Conservation (phyloP, 176 grass and related monocot species). For the Alopecurus myosuroides region DNA sequence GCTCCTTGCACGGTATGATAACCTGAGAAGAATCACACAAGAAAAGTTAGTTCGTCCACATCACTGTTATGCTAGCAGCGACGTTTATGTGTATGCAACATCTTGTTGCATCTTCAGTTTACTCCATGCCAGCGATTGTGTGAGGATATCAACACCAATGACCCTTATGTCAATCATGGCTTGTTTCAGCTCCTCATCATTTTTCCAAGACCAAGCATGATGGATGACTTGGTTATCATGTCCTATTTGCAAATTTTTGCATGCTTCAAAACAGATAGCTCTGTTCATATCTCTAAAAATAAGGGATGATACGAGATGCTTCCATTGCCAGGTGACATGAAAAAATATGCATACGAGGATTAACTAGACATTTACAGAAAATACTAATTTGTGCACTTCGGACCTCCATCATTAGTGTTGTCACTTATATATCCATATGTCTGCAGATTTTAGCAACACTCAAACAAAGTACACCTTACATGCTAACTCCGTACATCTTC, state of each 20-base stretch:
- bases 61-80: no score
- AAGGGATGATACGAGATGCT: not conserved
- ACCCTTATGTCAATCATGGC: constrained; percentile 70
- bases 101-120: no score
- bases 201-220: constrained; percentile 91
- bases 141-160: constrained; percentile 67
- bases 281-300: constrained; percentile 54
- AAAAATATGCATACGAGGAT: not conserved
- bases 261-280: constrained; percentile 75
- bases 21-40: no score
- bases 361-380: not conserved
- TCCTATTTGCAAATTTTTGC: constrained; percentile 62
- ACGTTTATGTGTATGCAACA: no score
- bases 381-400: no score
- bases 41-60: no score
- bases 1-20: not conserved
- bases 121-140: no score
- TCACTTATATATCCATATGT: no score
- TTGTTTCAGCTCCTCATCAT: constrained; percentile 74
- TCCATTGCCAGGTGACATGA: not conserved
- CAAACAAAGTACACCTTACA: no score
- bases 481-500: no score
- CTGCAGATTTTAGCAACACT: no score
- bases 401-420: no score
- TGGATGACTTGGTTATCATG: constrained; percentile 79